Base-by-base conservation (phyloP, 164 flowering plant genomes). In the Echeveria elegans region DNA sequence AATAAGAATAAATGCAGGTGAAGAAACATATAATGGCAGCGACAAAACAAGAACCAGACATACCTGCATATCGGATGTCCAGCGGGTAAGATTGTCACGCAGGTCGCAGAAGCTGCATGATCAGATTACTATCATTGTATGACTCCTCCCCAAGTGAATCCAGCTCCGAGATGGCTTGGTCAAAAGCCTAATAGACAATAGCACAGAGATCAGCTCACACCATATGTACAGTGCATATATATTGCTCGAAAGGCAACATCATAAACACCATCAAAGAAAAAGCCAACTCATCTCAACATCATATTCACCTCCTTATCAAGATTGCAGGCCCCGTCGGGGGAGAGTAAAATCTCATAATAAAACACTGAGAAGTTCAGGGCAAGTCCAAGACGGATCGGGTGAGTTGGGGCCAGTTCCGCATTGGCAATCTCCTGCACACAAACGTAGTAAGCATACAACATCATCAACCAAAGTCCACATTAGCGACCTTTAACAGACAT, bases 81-180 rank as follows among this genome's bases (percentile, higher is more conserved):
- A 89, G 58, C 86, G 74, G 21, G 96, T 89, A 72, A 89, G 93
- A 70, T 87, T 89, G 66, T 89, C 96, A 12, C 96, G 89, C 34
- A n/a, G n/a, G n/a, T n/a, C n/a, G n/a, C n/a, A 89, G 93, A 56
- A 87, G 96, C 76, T 87, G 93, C 96, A 87, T 89, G 43, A 89
- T 89, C 81, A 89, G 79, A 63, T 91, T 89, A 82, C 89, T 86
- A 47, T 89, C 96, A 77, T 89, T 89, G 86, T 89, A 89, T 11
- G 91, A 87, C 75, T 89, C 96, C 76, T 89, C 96, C 0, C 96
- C 96, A 11, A 89, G 79, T n/a, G 96, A 87, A 66, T 89, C 96
- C 70, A 89, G 77, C 79, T 86, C 96, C 3, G 45, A 89, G 47
- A 89, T 89, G 14, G 96, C 96, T 73, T 88, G 93, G 73, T 87